Conservation (phyloP, 1,284 basidiomycete species). For the Ganoderma lingzhi region DNA sequence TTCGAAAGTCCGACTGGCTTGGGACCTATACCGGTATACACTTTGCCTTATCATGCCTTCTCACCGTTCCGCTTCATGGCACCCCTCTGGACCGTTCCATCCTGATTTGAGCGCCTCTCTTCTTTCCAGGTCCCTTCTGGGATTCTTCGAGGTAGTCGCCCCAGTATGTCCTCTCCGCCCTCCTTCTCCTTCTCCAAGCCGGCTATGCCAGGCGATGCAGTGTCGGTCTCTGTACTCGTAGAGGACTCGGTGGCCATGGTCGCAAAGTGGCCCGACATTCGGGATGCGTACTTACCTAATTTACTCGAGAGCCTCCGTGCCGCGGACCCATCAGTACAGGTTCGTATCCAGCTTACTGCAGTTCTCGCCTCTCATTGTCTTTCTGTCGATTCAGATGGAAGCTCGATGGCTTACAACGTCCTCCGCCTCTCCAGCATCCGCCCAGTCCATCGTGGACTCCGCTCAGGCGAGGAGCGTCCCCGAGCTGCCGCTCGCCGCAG, state of each 20-base stretch:
- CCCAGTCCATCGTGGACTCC: constrained; percentile 25
- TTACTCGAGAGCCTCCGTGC: constrained; percentile 53
- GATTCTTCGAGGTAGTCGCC: constrained; percentile 30
- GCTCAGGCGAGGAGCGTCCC: constrained; percentile 30
- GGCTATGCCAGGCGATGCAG: constrained; percentile 48
- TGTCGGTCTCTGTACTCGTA: constrained; percentile 63
- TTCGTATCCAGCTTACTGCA: constrained; percentile 34
- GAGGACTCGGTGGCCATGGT: constrained; percentile 66
- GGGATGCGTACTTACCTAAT: constrained; percentile 59
- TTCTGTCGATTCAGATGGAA: constrained; percentile 44
- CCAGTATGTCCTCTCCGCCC: constrained; percentile 34
- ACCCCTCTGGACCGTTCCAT: constrained; percentile 34
- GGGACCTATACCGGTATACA: constrained; percentile 42
- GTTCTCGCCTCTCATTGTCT: constrained; percentile 23
- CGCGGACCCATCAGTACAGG: constrained; percentile 48
- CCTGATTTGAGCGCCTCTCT: constrained; percentile 33
- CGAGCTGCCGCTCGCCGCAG: constrained; percentile 29
- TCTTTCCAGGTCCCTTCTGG: constrained; percentile 31
- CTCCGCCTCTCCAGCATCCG: constrained; percentile 27
- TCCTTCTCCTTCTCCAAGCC: constrained; percentile 45
- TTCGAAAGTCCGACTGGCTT: constrained; percentile 39
- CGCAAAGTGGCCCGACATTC: constrained; percentile 61
- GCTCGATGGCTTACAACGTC: constrained; percentile 49
- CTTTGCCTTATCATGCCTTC: constrained; percentile 41
- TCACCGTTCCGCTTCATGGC: constrained; percentile 34